Base-by-base conservation (phyloP, 2,329 filamentous ascomycete genomes). In the Trichoderma sp. region DNA sequence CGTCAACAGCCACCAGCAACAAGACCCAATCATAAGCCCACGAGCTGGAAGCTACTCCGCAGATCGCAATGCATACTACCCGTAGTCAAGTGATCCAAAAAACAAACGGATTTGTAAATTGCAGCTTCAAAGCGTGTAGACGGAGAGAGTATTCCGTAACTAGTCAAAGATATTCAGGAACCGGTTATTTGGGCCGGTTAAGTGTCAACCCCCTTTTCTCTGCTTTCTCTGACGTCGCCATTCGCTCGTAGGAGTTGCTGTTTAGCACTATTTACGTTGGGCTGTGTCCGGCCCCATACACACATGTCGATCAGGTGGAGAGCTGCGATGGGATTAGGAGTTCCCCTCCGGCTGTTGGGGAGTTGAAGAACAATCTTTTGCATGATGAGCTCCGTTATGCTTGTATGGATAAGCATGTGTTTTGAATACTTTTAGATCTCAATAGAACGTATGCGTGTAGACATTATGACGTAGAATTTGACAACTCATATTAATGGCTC, bases 131-230 rank as follows among this genome's bases (percentile, higher is more conserved):
- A 49, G 10, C 43, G 11, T 21, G 33, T 27, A 24, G 47, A 52
- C 19, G 11, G n/a, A 59, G 5, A 19, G 40, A 43, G 40, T n/a
- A 43, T n/a, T 43, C 16, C 16, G 16, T 8, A 43, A 43, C 40
- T n/a, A 2, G 40, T n/a, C 3, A 67, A 21, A n/a, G 64, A 68
- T 68, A 60, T 60, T 59, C 64, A 68, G 64, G 56, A 52, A 53
- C 64, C 64, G 64, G 64, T 5, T 59, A 55, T 60, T 43, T 53
- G 27, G 19, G 35, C 31, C 56, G 65, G 57, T 8, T 40, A 60
- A 61, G 49, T 53, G 19, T 14, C 35, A 68, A 58, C 40, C 55
- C 53, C 52, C 31, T 63, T 53, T 53, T 59, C 37, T 66, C 11
- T 5, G 40, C 55, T 59, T 37, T 37, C 55, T 59, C 55, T 67